phyloP scores from a whole-genome alignment of 257 asterid species.

The Perilla frutescens region DNA sequence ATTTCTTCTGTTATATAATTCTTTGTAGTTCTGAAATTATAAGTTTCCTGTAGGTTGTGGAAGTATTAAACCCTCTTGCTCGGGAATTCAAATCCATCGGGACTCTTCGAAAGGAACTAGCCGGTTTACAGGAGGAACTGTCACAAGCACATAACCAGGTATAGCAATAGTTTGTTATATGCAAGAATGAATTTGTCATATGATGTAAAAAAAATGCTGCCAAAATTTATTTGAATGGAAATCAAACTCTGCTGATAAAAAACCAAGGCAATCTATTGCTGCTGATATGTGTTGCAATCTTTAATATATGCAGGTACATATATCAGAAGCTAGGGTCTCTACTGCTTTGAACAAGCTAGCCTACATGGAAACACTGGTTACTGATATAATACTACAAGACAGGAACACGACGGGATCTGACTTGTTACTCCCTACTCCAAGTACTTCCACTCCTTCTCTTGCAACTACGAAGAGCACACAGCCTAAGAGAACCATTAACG shows the following conservation, averaged over 20 bases:
- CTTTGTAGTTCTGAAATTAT: not conserved
- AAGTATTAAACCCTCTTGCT: conserved; percentile 93
- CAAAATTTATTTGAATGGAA: not conserved
- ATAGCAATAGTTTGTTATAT: conserved; percentile 4
- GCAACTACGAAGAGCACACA: conserved; percentile 43
- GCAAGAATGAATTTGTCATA: not conserved
- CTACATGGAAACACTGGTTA: conserved; percentile 83
- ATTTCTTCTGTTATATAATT: not conserved
- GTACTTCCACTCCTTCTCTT: conserved; percentile 51
- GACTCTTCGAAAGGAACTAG: conserved; percentile 86
- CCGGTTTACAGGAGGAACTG: conserved; percentile 80
- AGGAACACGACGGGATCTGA: conserved; percentile 50
- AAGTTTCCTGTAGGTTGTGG: conserved; percentile 59
- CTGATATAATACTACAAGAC: conserved; percentile 75
- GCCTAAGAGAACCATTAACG: conserved; percentile 58
- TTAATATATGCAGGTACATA: conserved; percentile 69
- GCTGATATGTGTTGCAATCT: conserved; percentile 28
- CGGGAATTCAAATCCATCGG: conserved; percentile 95
- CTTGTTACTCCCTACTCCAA: conserved; percentile 48
- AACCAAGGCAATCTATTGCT: not conserved
- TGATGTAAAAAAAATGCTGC: no score
- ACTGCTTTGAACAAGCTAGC: conserved; percentile 94
- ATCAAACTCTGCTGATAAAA: not conserved
- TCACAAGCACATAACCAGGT: conserved; percentile 89
- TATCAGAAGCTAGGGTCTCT: conserved; percentile 89